Evolutionary conservation across 2,329 filamentous ascomycete genomes (phyloP), one percentile per base, ranked within the genome.

Genomic region (Talaromyces sp.): DNA sequence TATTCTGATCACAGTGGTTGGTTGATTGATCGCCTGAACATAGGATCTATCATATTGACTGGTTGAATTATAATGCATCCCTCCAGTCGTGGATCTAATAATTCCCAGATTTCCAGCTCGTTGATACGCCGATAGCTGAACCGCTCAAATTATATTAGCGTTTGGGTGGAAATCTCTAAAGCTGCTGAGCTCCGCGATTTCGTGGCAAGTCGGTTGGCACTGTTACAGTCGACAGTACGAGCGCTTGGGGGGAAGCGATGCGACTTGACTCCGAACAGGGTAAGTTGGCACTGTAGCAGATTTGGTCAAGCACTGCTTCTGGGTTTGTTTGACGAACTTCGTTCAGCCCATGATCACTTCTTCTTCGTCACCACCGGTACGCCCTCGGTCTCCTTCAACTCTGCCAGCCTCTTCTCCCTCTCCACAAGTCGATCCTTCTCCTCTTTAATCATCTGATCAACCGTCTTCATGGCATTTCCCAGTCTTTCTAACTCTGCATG

Each of bases 401-500:
- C 79, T n/a, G 84, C 84, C 50, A 88, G 81, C 68, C 82, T 84
- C 45, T 82, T 83, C 80, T 89, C 90, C 57, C 90, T 81, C 64
- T 82, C 82, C 33, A 84, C 78, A 62, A 91, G 78, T 68, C 83
- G 80, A 62, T 84, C 83, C 76, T 89, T 89, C 78, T 90, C 89
- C 62, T 83, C 81, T 75, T 86, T 87, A 65, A 90, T 82, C 77
- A 86, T 83, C 68, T 82, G 83, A 69, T 85, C 84, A 68, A 88
- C 83, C 72, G 81, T 84, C 73, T 82, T 82, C 59, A 83, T 81
- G 74, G 90, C 86, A 64, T 85, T 83, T 64, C 85, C 82, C 48
- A 91, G 85, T 72, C 88, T 85, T 64, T 83, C 82, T 73, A 88
- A 80, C 64, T 90, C 90, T 66, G 88, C 88, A 68, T 82, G 82